A percentile compares a stretch with the other conserved stretches of the same genome.
Evolutionary conservation across 164 flowering plant genomes (phyloP).

Genomic region (Stephania yunnanensis): DNA sequence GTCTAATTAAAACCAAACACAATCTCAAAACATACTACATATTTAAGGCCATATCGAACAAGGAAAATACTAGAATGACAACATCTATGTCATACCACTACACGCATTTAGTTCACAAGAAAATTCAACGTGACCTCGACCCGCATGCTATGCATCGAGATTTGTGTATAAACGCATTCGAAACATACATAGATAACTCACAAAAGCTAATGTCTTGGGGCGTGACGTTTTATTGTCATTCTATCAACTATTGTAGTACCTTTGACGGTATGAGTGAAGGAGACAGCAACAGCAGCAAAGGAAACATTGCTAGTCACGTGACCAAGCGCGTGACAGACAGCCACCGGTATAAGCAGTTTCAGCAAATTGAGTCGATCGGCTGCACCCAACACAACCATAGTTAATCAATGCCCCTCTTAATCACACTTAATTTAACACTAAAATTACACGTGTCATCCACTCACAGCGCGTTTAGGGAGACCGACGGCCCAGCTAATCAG

Average conservation of each 20-base stretch:
- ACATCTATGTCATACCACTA: too few species aligned
- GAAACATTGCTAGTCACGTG: slow-evolving; percentile 94
- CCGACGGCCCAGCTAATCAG: slow-evolving; percentile 87
- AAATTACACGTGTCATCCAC: slow-evolving; percentile 20
- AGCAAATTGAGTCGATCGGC: slow-evolving; percentile 82
- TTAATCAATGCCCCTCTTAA: not conserved
- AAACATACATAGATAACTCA: too few species aligned
- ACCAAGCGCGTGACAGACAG: slow-evolving; percentile 93
- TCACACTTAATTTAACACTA: not conserved
- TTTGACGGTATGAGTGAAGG: slow-evolving; percentile 92
- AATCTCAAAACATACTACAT: too few species aligned
- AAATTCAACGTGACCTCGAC: too few species aligned
- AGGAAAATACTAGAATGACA: too few species aligned
- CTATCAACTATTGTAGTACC: slow-evolving; percentile 33
- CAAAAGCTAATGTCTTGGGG: too few species aligned
- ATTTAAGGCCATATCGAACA: too few species aligned
- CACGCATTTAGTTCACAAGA: too few species aligned
- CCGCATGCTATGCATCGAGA: too few species aligned
- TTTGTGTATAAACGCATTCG: too few species aligned
- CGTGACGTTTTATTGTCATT: too few species aligned
- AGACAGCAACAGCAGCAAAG: slow-evolving; percentile 93
- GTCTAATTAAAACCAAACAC: too few species aligned
- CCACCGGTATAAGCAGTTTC: slow-evolving; percentile 84
- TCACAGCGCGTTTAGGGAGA: slow-evolving; percentile 97
- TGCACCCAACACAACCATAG: slow-evolving; percentile 25